Evolutionary conservation across 192 early-diverging fungal species (phyloP).

Genomic region (Umbelopsis ramanniana): DNA sequence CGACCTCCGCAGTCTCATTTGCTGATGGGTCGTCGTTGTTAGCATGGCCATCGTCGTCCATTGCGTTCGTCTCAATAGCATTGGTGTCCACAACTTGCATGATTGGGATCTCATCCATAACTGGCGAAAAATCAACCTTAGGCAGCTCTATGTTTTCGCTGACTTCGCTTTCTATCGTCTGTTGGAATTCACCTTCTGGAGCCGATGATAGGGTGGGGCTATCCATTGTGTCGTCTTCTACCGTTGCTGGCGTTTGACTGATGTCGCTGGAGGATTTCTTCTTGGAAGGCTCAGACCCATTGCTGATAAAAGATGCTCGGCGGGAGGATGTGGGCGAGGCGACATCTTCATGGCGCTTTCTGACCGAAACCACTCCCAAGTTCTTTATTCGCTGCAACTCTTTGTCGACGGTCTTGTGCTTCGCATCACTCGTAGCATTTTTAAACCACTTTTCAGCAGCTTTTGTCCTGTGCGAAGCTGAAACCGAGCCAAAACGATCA

Average conservation of each 20-base stretch:
- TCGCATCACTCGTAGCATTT: not conserved
- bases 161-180: not conserved
- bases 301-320: not conserved
- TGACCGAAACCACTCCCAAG: conserved; percentile 23
- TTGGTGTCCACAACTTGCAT: not conserved
- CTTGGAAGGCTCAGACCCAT: not conserved
- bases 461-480: not conserved
- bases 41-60: not conserved
- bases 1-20: no score
- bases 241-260: not conserved
- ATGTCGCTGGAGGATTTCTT: not conserved
- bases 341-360: conserved; percentile 8
- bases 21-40: not conserved
- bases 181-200: not conserved
- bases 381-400: conserved; percentile 26
- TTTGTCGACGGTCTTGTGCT: conserved; percentile 9
- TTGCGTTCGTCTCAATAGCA: no score
- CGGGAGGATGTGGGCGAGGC: not conserved
- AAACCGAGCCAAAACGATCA: conserved; percentile 3
- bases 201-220: no score
- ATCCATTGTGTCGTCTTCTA: not conserved
- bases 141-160: not conserved
- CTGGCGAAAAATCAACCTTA: not conserved
- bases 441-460: not conserved
- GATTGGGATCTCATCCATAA: not conserved